phyloP scores from a whole-genome alignment of 441 rosid genomes.

The Arabidopsis lyrata region DNA sequence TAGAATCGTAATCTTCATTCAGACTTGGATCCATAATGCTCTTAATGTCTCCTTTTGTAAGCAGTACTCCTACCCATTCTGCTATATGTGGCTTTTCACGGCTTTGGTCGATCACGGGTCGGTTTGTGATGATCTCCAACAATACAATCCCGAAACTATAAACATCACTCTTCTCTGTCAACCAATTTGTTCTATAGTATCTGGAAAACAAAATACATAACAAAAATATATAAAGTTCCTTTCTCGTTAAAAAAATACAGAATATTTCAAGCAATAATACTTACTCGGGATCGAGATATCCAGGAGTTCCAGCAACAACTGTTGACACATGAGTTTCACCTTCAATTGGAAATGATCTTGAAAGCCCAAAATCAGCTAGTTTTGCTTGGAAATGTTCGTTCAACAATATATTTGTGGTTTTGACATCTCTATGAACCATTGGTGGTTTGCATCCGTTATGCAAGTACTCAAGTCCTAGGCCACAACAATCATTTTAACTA shows the following conservation, averaged over 20 bases:
- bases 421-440: slow-evolving; percentile 55
- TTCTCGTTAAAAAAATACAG: not conserved
- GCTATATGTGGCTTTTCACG: slow-evolving; percentile 41
- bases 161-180: slow-evolving; percentile 52
- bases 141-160: slow-evolving; percentile 52
- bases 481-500: not conserved
- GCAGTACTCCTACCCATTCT: slow-evolving; percentile 53
- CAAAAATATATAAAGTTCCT: not conserved
- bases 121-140: slow-evolving; percentile 48
- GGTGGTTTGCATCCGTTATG: slow-evolving; percentile 52
- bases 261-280: not conserved
- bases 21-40: slow-evolving; percentile 58
- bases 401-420: slow-evolving; percentile 52
- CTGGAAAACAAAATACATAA: slow-evolving; percentile 18
- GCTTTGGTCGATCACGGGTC: slow-evolving; percentile 27
- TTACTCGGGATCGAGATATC: slow-evolving; percentile 57
- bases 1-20: slow-evolving; percentile 48
- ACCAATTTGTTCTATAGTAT: slow-evolving; percentile 38
- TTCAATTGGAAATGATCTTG: slow-evolving; percentile 42
- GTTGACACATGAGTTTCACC: slow-evolving; percentile 47
- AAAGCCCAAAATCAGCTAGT: slow-evolving; percentile 58
- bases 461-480: slow-evolving; percentile 38
- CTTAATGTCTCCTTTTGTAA: slow-evolving; percentile 53
- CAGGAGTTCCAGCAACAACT: slow-evolving; percentile 51
- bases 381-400: slow-evolving; percentile 49